These are phyloP conservation scores for Thelonectria blattea DNA, from an alignment of 2,329 filamentous ascomycete genomes.

Conservation along the genomic window DNA sequence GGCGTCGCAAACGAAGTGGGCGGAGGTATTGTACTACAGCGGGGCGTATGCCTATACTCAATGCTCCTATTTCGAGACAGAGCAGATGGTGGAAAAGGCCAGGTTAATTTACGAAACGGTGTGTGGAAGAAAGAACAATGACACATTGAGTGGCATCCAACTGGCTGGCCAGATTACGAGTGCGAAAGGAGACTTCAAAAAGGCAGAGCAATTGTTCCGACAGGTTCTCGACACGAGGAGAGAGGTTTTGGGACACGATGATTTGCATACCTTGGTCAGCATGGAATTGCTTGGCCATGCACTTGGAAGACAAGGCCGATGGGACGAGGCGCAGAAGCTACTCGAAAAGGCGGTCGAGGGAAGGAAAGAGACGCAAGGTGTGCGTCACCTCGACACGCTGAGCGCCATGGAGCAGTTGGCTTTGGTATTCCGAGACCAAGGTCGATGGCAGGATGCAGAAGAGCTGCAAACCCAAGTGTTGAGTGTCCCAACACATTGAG, in stretches of 20 bases:
- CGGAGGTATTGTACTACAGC: not conserved
- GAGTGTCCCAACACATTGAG: not conserved
- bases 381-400: not conserved
- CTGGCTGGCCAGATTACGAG: not conserved
- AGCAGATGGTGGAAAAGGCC: not conserved
- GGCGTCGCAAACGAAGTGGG: not conserved
- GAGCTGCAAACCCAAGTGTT: not conserved
- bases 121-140: not conserved
- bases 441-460: conserved; percentile 1
- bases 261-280: not conserved
- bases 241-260: conserved; percentile 3
- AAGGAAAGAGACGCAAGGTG: not conserved
- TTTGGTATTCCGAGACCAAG: not conserved
- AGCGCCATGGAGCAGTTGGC: not conserved
- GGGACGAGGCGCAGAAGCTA: not conserved
- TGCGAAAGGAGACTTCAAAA: not conserved
- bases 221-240: conserved; percentile 1
- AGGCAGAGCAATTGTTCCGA: not conserved
- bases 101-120: not conserved
- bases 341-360: not conserved
- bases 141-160: not conserved
- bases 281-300: not conserved
- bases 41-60: not conserved
- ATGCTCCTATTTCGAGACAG: not conserved
- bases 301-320: not conserved